phyloP scores from a whole-genome alignment of 2,329 filamentous ascomycete genomes.

The Botryosphaeria dothidea region DNA sequence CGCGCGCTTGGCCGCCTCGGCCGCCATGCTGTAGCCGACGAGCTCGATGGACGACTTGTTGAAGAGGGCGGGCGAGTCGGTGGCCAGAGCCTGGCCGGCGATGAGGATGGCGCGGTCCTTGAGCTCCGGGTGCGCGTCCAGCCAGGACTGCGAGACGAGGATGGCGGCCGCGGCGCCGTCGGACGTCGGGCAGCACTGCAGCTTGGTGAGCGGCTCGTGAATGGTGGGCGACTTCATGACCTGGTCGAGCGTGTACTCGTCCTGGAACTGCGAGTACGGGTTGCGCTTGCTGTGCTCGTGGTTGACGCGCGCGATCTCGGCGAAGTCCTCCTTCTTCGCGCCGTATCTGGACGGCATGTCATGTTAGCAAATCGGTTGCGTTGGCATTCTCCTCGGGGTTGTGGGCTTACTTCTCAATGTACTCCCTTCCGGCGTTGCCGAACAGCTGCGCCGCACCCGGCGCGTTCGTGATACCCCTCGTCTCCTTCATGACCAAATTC shows the following conservation, averaged over 20 bases:
- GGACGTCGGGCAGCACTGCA: conserved; percentile 97
- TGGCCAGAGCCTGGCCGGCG: conserved; percentile 84
- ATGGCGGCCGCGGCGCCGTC: conserved; percentile 89
- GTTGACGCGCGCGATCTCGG: conserved; percentile 90
- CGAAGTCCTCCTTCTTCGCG: conserved; percentile 82
- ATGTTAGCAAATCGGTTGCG: neutral
- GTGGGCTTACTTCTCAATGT: conserved; percentile 78
- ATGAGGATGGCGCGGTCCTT: conserved; percentile 82
- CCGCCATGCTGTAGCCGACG: conserved; percentile 84
- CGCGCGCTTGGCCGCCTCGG: conserved; percentile 69
- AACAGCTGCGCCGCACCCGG: conserved; percentile 92
- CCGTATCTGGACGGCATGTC: conserved; percentile 63
- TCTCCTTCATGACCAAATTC: conserved; percentile 77
- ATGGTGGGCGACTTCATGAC: conserved; percentile 75
- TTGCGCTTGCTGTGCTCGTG: conserved; percentile 89
- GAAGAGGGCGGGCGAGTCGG: conserved; percentile 79
- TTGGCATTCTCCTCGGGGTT: too few relatives aligned
- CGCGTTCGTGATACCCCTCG: conserved; percentile 76
- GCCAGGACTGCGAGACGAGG: conserved; percentile 84
- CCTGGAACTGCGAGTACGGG: conserved; percentile 96
- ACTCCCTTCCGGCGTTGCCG: conserved; percentile 89
- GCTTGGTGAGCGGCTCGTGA: conserved; percentile 85
- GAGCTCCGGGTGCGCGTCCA: conserved; percentile 81
- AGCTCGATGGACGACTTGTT: conserved; percentile 80
- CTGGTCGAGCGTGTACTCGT: conserved; percentile 86